Base-by-base conservation (phyloP, 2,329 filamentous ascomycete genomes). In the Didymella keratinophila region DNA sequence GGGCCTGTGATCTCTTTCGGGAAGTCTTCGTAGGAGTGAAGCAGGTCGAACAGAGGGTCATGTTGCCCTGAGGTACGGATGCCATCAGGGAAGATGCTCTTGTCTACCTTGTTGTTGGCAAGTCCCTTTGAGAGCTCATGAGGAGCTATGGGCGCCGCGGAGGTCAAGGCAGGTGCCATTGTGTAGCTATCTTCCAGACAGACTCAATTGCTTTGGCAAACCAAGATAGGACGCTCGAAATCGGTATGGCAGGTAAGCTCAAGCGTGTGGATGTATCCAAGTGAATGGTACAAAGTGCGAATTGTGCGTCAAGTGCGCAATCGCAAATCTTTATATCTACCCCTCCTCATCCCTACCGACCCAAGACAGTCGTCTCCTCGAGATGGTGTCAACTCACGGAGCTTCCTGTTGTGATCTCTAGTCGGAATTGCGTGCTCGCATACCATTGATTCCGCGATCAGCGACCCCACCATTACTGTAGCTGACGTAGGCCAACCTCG, bases 61-160 rank as follows among this genome's bases (percentile, higher is more conserved):
- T 91, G 88, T 73, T 94, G 91, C 37, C 91, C 91, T 0, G 89
- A 85, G 20, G 87, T 89, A 70, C 86, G 88, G 68, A 88, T 80
- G 10, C 87, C 86, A 68, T 89, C 87, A 10, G 87, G 87, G 72
- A 89, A 89, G 65, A 86, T 76, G 53, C 78, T 72, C 45, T 75
- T 75, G 30, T 79, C 79, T 32, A 79, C 72, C 53, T 73, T 69
- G 60, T 71, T 69, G 52, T 70, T 65, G 12, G 52, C 36, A 36
- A 69, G 71, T 14, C 71, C 66, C 32, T 56, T 64, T 20, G 60
- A 50, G 30, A 78, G 73, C 4, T 75, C 63, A 61, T 80, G 78
- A n/a, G 76, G 72, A 34, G 75, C 71, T 16, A 67, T 68, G 28
- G 76, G 76, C n/a, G 71, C 63, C 25, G 71, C 45, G n/a, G 75